These are phyloP conservation scores for Entomortierella lignicola DNA, from an alignment of 192 early-diverging fungal genomes.

Conservation along the genomic window DNA sequence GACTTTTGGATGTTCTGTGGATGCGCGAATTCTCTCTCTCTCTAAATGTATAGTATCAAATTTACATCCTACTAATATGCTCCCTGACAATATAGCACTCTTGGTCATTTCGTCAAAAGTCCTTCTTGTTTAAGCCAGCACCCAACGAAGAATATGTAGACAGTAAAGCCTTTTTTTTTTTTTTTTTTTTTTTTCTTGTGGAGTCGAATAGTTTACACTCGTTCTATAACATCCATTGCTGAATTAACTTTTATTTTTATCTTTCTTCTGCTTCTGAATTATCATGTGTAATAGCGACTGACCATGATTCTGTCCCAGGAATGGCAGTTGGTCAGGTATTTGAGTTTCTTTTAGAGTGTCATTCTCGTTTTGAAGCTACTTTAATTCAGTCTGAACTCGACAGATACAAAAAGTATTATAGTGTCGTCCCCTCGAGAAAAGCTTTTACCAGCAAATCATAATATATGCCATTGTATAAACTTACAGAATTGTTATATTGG, in stretches of 20 bases:
- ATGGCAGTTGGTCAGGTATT: conserved; percentile 27
- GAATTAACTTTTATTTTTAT: background rate
- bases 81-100: conserved; percentile 3
- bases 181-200: background rate
- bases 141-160: conserved; percentile 1
- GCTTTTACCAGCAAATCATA: too few species aligned
- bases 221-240: background rate
- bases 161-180: conserved; percentile 2
- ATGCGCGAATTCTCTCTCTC: too few species aligned
- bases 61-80: background rate
- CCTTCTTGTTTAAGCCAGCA: background rate
- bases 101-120: background rate
- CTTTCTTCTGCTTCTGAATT: background rate
- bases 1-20: too few species aligned
- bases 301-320: conserved; percentile 44
- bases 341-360: background rate
- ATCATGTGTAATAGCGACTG: conserved; percentile 21
- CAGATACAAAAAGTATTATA: background rate
- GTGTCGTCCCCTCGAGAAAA: too few species aligned
- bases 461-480: too few species aligned
- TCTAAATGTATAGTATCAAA: background rate
- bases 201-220: too few species aligned
- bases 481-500: too few species aligned
- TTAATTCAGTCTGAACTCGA: too few species aligned
- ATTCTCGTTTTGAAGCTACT: too few species aligned